Base-by-base conservation (phyloP, 169 alveolate genomes). In the Plasmodium yoelii region DNA sequence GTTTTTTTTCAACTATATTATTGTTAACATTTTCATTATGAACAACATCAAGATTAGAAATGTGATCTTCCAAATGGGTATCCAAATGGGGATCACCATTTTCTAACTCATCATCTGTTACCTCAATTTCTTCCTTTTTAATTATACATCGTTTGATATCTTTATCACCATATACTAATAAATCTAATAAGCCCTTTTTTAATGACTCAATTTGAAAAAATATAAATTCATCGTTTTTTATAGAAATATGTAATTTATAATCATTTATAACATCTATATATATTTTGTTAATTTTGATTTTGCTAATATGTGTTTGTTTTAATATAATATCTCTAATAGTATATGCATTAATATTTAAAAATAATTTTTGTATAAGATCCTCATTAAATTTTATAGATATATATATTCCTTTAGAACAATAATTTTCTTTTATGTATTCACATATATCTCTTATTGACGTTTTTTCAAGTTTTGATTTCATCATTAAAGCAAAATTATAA, bases 401-500 rank as follows among this genome's bases (percentile, higher is more conserved):
- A 90, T 93, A 96, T 44, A 98, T 97, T 8, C 98, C 98, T 34
- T 94, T 88, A 19, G 97, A 96, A 22, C 98, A 91, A 74, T 96
- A 98, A 28, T 97, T 96, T 87, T 98, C 99, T 89, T 97, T 96
- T 26, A 98, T 95, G 87, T 95, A 93, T 24, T 51, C 61, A 86
- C 96, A 92, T 24, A 97, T 91, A 87, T 96, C 95, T 39, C 96
- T 95, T 74, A 97, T 91, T 26, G 95, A 87, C 0, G 97, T 96
- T 82, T 94, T 94, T 68, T 98, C 99, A 19, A 98, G 94, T 88
- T 96, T 87, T 0, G 98, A 96, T 93, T 97, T 96, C 18, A 97
- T 97, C 72, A 95, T 94, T 73, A 97, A 92, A 10, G 99, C 99
- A 28, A 93, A 82, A 19, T 77, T 90, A 77, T 93, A 94, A 47